Percentiles rank a stretch among this genome's conserved stretches.
Conservation (phyloP, 2,329 filamentous ascomycete genomes). For the Colletotrichum tabaci region DNA sequence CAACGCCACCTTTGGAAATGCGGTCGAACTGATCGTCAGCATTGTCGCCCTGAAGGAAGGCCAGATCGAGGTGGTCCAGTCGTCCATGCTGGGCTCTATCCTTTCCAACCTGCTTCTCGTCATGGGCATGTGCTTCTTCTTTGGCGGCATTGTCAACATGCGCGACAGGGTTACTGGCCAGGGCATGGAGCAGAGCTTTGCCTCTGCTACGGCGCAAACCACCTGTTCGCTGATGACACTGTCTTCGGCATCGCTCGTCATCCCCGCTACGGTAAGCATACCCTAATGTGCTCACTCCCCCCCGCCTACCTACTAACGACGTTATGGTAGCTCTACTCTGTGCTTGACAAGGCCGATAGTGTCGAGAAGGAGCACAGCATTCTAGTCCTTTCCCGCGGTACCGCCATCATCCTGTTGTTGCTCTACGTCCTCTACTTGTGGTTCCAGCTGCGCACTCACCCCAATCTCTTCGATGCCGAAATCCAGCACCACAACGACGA, state of each 20-base stretch:
- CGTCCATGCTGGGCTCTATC: constrained; percentile 96
- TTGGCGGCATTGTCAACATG: constrained; percentile 78
- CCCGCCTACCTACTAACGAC: constrained; percentile 20
- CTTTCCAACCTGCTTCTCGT: constrained; percentile 94
- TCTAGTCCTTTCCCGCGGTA: constrained; percentile 81
- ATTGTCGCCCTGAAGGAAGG: constrained; percentile 89
- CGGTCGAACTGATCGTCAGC: constrained; percentile 87
- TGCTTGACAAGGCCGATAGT: constrained; percentile 64
- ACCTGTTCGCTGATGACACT: constrained; percentile 83
- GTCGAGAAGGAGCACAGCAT: constrained; percentile 69
- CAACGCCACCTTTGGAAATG: constrained; percentile 85
- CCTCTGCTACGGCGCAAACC: constrained; percentile 83
- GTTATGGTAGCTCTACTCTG: constrained; percentile 71
- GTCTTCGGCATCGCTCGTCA: constrained; percentile 82
- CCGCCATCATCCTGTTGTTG: constrained; percentile 80
- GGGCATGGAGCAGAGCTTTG: constrained; percentile 79
- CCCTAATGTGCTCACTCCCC: constrained; percentile 1
- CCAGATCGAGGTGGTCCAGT: constrained; percentile 96
- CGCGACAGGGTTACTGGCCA: constrained; percentile 66
- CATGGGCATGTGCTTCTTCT: constrained; percentile 84
- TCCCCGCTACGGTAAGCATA: constrained; percentile 76
- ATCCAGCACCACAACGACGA: constrained; percentile 48
- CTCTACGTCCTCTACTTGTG: constrained; percentile 84
- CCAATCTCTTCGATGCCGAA: constrained; percentile 77
- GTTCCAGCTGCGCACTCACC: constrained; percentile 84